Evolutionary conservation across 208 protist genomes (phyloP).

Genomic region (Dictyostelium gargantuum): DNA sequence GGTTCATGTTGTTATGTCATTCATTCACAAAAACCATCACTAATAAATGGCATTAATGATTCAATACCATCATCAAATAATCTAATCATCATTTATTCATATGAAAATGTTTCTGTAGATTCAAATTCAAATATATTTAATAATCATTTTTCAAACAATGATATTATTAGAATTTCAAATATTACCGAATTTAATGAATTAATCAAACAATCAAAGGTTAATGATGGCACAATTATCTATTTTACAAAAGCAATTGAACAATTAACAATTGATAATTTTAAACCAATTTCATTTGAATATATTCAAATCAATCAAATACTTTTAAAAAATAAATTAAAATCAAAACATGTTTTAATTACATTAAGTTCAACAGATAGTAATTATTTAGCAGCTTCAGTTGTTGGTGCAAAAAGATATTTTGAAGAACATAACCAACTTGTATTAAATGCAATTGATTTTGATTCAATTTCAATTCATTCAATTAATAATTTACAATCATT

Average conservation of each 20-base stretch:
- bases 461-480: background rate
- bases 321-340: background rate
- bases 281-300: background rate
- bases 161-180: background rate
- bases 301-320: background rate
- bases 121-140: background rate
- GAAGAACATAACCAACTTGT: background rate
- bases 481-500: background rate
- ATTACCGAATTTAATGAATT: background rate
- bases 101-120: background rate
- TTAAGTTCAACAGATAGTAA: background rate
- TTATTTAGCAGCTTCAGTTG: background rate
- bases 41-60: background rate
- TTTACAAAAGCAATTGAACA: background rate
- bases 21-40: background rate
- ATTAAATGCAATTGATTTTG: background rate
- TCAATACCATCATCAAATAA: too few relatives aligned
- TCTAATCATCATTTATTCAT: too few relatives aligned
- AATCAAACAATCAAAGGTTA: background rate
- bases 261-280: background rate
- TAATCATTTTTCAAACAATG: background rate
- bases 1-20: background rate
- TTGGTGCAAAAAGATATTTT: constrained; percentile 16
- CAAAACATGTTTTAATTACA: background rate
- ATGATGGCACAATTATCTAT: background rate